Evolutionary conservation across 768 basidiomycete genomes (phyloP), one percentile per base, ranked within the genome.

Genomic region (Pleurotus tuoliensis): DNA sequence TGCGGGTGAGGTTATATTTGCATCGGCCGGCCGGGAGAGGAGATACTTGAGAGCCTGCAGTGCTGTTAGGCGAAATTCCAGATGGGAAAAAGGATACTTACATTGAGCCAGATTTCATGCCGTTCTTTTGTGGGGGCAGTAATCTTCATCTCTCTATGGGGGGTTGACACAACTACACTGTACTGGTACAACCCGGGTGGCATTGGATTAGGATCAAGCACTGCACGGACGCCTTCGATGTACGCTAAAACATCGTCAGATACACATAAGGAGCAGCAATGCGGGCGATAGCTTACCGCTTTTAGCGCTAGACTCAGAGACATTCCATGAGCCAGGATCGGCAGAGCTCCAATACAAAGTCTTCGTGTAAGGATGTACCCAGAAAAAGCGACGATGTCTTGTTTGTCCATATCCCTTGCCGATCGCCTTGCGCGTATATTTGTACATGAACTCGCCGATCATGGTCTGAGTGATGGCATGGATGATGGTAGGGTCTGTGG

Each of bases 351-450:
- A 99, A 71, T 98, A 98, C 57, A 99, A 66, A 4, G 94, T 98
- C 76, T 92, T 93, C 40, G 95, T 98, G 69, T 98, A 99, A 16
- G 97, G 97, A 71, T 98, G 96, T n/a, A 99, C 87, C 97, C 97
- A 99, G 81, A 98, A 97, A 84, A 94, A 99, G 38, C 97, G 81
- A 69, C 85, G 87, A 72, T 99, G 97, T 51, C 95, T 77, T 68
- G 84, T 87, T 69, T 93, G 89, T 18, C 92, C 92, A 67, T 94
- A 82, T 11, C 93, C 94, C 71, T 91, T 95, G 20, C 94, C 93
- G 64, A 98, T 84, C 15, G 90, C 74, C 56, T 84, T 82, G 51
- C 96, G 81, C 7, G 96, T 98, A 73, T 99, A 98, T 78, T 98
- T 98, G 82, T 91, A 92, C 75, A 99, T 71, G 73, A 94, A 98